These are phyloP conservation scores for Periconia sp. DNA, from an alignment of 2,329 filamentous ascomycete species.

Conservation along the genomic window DNA sequence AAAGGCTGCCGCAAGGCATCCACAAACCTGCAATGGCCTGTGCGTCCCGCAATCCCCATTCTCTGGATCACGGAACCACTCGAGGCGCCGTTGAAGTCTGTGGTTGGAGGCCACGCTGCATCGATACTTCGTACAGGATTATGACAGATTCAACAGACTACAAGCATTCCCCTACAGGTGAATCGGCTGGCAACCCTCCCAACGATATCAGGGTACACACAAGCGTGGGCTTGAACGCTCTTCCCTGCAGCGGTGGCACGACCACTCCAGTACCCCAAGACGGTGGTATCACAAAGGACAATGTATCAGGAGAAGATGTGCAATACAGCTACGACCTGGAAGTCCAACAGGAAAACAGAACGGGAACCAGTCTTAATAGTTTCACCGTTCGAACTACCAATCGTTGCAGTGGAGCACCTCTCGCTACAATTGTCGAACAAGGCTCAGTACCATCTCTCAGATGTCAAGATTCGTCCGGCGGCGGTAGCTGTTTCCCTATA, in stretches of 20 bases:
- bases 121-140: conserved; percentile 12
- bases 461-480: conserved; percentile 33
- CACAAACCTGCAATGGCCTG: conserved; percentile 1
- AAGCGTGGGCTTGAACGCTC: conserved; percentile 8
- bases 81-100: conserved; percentile 7
- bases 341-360: conserved; percentile 18
- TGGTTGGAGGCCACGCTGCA: conserved; percentile 9
- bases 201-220: conserved; percentile 23
- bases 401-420: conserved; percentile 38
- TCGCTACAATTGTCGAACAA: conserved; percentile 50
- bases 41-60: conserved; percentile 3
- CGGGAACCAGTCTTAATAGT: conserved; percentile 25
- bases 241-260: conserved; percentile 5
- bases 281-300: conserved; percentile 16
- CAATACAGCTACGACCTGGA: not conserved
- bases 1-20: not conserved
- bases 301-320: not conserved
- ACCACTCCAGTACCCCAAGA: conserved; percentile 4
- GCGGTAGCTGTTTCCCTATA: conserved; percentile 20
- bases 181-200: conserved; percentile 18
- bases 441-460: conserved; percentile 45
- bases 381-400: conserved; percentile 29
- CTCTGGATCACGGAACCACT: conserved; percentile 13
- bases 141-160: conserved; percentile 7
- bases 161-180: conserved; percentile 7